Evolutionary conservation across 1,139 yeast genomes (phyloP).

Genomic region (Yamadazyma membranifaciens): DNA sequence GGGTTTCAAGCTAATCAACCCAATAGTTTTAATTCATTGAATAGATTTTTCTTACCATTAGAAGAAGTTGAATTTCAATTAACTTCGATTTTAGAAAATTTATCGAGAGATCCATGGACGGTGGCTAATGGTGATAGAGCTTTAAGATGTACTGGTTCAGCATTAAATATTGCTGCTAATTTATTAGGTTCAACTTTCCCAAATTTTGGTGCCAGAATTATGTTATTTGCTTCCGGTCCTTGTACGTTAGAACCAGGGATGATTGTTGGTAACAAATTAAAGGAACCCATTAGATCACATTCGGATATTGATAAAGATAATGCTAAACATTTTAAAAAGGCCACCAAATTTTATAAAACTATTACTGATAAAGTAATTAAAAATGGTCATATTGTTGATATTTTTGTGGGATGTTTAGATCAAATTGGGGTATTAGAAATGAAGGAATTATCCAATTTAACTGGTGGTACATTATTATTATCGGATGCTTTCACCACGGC

Average conservation of each 20-base stretch:
- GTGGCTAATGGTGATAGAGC: constrained; percentile 87
- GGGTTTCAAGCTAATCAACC: constrained; percentile 9
- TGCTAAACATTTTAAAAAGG: constrained; percentile 91
- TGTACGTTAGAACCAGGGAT: constrained; percentile 95
- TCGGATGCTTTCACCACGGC: constrained; percentile 97
- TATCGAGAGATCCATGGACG: constrained; percentile 89
- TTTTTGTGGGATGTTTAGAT: constrained; percentile 97
- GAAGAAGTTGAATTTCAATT: constrained; percentile 86
- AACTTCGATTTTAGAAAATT: constrained; percentile 74
- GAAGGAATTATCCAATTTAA: constrained; percentile 82
- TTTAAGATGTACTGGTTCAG: constrained; percentile 90
- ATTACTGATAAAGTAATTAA: constrained; percentile 67
- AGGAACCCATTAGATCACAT: constrained; percentile 96
- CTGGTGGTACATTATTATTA: constrained; percentile 91
- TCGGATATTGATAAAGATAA: constrained; percentile 78
- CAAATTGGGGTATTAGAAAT: constrained; percentile 97
- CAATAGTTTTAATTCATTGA: constrained; percentile 44
- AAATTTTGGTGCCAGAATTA: constrained; percentile 86
- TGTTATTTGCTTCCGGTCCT: constrained; percentile 93
- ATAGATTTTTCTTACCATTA: constrained; percentile 81
- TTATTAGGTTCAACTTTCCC: constrained; percentile 84
- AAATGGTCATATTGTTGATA: constrained; percentile 86
- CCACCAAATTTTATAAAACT: constrained; percentile 79
- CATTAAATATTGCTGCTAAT: constrained; percentile 80
- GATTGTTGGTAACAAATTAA: constrained; percentile 86